Percentiles rank a stretch among this genome's conserved stretches.
Conservation (phyloP, 768 basidiomycete species). For the Aureoboletus auriporus region DNA sequence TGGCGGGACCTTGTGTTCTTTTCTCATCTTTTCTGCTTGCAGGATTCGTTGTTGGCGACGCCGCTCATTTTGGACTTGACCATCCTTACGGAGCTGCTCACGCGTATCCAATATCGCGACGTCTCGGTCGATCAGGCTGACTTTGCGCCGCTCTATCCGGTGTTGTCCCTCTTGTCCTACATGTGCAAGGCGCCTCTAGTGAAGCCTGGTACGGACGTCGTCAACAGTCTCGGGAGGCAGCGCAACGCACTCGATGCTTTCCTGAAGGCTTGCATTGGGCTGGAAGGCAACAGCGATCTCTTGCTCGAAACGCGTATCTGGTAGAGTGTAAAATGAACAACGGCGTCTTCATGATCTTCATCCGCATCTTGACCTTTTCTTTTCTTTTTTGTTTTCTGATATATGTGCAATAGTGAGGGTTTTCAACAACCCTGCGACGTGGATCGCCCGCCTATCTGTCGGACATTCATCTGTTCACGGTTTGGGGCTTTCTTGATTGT, state of each 20-base stretch:
- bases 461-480: no score
- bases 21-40: conserved; percentile 3
- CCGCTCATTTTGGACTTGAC: conserved; percentile 92
- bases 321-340: conserved; percentile 38
- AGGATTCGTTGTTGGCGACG: conserved; percentile 94
- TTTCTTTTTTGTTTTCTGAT: not conserved
- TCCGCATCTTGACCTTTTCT: not conserved
- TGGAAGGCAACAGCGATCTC: conserved; percentile 81
- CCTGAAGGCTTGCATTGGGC: conserved; percentile 90
- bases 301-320: conserved; percentile 85
- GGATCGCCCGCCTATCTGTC: no score
- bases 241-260: conserved; percentile 90
- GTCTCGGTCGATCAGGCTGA: conserved; percentile 42
- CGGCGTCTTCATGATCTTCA: no score
- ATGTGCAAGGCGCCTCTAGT: conserved; percentile 99
- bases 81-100: conserved; percentile 91
- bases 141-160: conserved; percentile 83
- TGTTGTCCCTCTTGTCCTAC: conserved; percentile 90
- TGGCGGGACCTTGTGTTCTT: rapidly evolving
- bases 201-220: conserved; percentile 88
- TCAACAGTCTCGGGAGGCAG: conserved; percentile 94
- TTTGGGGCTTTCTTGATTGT: no score
- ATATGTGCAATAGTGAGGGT: conserved; percentile 1
- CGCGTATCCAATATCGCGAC: conserved; percentile 86
- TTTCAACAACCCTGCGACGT: conserved; percentile 18